Evolutionary conservation across 495 filamentous ascomycete species (phyloP).

Genomic region (Penicillium bovifimosum): DNA sequence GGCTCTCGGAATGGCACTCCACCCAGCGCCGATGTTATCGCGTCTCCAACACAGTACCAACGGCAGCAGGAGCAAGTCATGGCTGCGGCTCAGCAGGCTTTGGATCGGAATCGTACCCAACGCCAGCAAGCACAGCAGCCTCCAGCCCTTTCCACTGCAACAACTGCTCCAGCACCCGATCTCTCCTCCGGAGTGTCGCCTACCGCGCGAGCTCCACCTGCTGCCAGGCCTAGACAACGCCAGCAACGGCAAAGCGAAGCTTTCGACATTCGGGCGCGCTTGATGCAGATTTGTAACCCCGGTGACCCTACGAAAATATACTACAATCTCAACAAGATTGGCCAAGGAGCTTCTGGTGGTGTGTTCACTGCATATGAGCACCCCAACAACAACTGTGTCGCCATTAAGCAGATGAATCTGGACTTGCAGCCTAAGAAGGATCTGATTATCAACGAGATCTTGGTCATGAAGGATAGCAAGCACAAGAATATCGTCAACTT

Average conservation of each 20-base stretch:
- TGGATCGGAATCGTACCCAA: slow-evolving; percentile 65
- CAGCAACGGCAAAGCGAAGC: slow-evolving; percentile 65
- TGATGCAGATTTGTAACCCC: slow-evolving; percentile 83
- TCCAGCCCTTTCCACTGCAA: slow-evolving; percentile 12
- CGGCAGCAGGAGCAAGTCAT: slow-evolving; percentile 80
- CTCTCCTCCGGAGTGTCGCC: slow-evolving; percentile 45
- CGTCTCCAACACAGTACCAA: slow-evolving; percentile 59
- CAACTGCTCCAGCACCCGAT: slow-evolving; percentile 19
- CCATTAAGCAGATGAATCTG: slow-evolving; percentile 99
- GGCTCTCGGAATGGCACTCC: slow-evolving; percentile 39
- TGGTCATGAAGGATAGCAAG: slow-evolving; percentile 98
- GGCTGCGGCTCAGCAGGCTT: slow-evolving; percentile 66
- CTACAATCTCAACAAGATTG: slow-evolving; percentile 86
- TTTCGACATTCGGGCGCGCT: slow-evolving; percentile 74
- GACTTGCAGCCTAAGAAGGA: slow-evolving; percentile 99
- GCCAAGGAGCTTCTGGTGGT: slow-evolving; percentile 93
- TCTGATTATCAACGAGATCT: slow-evolving; percentile 95
- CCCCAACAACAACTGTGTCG: slow-evolving; percentile 78
- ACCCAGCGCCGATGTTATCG: slow-evolving; percentile 25
- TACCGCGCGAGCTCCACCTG: slow-evolving; percentile 50
- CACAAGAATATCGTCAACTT: slow-evolving; percentile 99
- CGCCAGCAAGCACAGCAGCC: slow-evolving; percentile 41
- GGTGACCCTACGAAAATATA: slow-evolving; percentile 86
- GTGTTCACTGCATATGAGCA: slow-evolving; percentile 89
- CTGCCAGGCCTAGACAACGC: slow-evolving; percentile 68